Conservation (phyloP, 176 grass and related monocot genomes). For the Miscanthus lutarioriparius region DNA sequence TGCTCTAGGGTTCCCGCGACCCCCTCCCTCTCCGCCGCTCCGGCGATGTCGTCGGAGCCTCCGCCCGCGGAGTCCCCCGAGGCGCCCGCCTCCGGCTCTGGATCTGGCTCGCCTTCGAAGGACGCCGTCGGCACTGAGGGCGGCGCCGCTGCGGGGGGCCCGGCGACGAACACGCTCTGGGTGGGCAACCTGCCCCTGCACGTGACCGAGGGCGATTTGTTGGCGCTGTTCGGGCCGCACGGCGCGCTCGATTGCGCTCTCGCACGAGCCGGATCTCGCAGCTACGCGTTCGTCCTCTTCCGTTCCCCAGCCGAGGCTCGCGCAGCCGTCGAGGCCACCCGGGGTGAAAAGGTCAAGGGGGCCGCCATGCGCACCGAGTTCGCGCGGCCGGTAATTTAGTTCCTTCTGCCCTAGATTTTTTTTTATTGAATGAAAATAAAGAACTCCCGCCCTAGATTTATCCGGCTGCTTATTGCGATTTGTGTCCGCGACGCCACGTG, state of each 20-base stretch:
- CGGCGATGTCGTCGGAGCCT: conserved; percentile 36
- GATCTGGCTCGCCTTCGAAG: conserved; percentile 20
- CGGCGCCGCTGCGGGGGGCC: not conserved
- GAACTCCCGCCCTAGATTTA: not conserved
- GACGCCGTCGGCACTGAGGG: conserved; percentile 1
- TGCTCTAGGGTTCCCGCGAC: conserved; percentile 20
- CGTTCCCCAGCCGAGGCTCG: conserved; percentile 48
- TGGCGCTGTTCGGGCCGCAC: conserved; percentile 46
- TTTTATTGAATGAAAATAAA: not conserved
- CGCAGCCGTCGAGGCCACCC: conserved; percentile 53
- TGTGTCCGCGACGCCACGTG: not conserved
- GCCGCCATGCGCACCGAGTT: conserved; percentile 59
- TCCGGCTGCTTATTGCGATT: not conserved
- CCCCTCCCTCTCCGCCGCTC: not conserved
- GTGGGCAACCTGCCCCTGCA: conserved; percentile 60
- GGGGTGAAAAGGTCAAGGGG: conserved; percentile 55
- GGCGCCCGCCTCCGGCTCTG: not conserved
- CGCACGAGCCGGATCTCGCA: conserved; percentile 51
- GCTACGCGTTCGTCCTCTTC: conserved; percentile 88
- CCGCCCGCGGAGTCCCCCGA: not conserved
- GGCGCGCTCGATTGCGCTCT: conserved; percentile 73
- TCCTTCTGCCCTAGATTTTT: not conserved
- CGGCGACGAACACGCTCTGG: conserved; percentile 63
- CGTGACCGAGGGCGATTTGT: conserved; percentile 51
- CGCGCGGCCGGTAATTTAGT: conserved; percentile 60